Base-by-base conservation (phyloP, 2,329 filamentous ascomycete genomes). In the Talaromyces islandicus region DNA sequence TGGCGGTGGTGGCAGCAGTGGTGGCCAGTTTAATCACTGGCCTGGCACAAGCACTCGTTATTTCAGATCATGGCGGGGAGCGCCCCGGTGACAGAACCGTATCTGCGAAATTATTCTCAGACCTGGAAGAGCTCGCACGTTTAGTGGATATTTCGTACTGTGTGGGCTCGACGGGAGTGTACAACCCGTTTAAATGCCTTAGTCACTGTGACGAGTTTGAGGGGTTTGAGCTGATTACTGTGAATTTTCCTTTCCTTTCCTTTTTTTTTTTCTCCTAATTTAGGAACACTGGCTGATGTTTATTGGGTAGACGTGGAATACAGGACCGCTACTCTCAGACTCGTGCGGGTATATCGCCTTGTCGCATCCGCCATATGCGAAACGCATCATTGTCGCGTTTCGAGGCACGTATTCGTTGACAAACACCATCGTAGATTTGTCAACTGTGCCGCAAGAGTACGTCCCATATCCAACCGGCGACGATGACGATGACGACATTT, bases 121-220 rank as follows among this genome's bases (percentile, higher is more conserved):
- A 90, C 19, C 85, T 99, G 14, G 92, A 97, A 75, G 90, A 96
- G 69, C 81, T 93, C 59, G 86, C 93, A n/a, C 88, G 92, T 58
- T 83, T 97, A 27, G 93, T 97, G 64, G 94, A 99, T 73, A 94
- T 97, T 62, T 81, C 91, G 54, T 97, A 97, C 77, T 99, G 94
- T 74, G 90, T 97, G 61, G 92, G 92, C 63, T 87, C 84, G 5
- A 88, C 89, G 0, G 94, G 93, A 43, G 87, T 99, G 63, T 81
- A 83, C 55, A 86, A 87, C 65, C 94, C 94, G 0, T 99, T 99
- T 73, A 77, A 82, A 32, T 99, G 94, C 75, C 83, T 88, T 14
- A 94, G 90, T 61, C 89, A 90, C 65, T 99, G 94, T 76, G 79
- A 80, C 41, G 91, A 97, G 60, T 97, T 97, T 64, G 85, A 89